Conservation (phyloP, 176 grass and related monocot genomes). For the Triticum turgidum region DNA sequence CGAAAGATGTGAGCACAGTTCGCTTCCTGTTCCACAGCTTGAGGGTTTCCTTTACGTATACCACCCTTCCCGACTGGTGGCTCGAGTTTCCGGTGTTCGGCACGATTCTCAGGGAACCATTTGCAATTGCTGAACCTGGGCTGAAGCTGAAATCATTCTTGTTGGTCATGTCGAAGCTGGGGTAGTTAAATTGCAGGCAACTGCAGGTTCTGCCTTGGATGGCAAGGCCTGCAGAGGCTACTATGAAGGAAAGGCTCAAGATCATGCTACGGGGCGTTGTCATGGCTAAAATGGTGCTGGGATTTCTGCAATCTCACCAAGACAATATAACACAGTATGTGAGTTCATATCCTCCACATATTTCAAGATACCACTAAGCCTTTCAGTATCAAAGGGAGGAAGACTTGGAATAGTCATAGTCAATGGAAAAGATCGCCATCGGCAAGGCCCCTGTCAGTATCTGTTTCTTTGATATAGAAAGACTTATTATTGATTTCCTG, state of each 20-base stretch:
- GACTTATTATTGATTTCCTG: background rate
- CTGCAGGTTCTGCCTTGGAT: background rate
- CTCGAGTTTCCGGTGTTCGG: background rate
- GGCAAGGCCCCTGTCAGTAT: background rate
- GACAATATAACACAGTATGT: background rate
- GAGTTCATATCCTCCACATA: background rate
- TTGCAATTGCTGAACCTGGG: background rate
- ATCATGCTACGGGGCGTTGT: background rate
- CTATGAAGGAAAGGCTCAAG: conserved; percentile 1
- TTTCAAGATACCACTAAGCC: background rate
- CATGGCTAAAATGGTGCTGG: background rate
- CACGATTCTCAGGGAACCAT: background rate
- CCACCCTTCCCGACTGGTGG: background rate
- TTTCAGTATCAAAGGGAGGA: background rate
- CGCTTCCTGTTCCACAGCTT: background rate
- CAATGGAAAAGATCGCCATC: background rate
- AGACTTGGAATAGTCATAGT: conserved; percentile 8
- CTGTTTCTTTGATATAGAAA: background rate
- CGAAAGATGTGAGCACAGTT: background rate
- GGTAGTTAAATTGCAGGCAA: background rate
- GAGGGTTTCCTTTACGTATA: conserved; percentile 1
- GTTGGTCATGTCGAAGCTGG: background rate
- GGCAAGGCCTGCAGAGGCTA: background rate
- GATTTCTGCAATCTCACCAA: background rate
- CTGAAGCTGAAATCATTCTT: background rate